Percentiles rank a stretch among this genome's conserved stretches.
Evolutionary conservation across 1,139 yeast genomes (phyloP).

Genomic region (Hanseniaspora uvarum): DNA sequence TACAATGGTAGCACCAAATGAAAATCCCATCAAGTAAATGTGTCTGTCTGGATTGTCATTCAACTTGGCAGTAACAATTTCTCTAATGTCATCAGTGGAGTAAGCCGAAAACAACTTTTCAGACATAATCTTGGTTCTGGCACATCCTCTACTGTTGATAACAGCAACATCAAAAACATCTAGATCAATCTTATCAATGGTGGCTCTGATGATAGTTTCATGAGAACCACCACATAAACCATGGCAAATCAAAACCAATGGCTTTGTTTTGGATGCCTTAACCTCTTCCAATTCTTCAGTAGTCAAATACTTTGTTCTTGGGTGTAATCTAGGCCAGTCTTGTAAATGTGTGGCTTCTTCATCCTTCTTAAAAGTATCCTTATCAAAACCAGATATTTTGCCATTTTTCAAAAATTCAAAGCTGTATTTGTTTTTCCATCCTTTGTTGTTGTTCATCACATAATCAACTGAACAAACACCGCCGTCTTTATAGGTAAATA

Average conservation of each 20-base stretch:
- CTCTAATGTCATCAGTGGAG: slow-evolving; percentile 63
- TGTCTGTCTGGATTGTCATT: slow-evolving; percentile 58
- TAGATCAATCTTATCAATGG: slow-evolving; percentile 32
- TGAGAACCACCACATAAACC: slow-evolving; percentile 92
- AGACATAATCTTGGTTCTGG: slow-evolving; percentile 66
- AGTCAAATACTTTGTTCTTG: slow-evolving; percentile 63
- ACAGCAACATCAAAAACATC: slow-evolving; percentile 56
- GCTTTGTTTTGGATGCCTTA: slow-evolving; percentile 39
- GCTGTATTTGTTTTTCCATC: slow-evolving; percentile 33
- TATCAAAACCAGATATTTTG: slow-evolving; percentile 25
- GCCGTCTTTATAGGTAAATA: slow-evolving; percentile 48
- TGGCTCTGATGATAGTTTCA: slow-evolving; percentile 71
- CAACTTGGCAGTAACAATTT: slow-evolving; percentile 44
- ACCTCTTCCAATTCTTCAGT: slow-evolving; percentile 38
- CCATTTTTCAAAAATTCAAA: slow-evolving; percentile 23
- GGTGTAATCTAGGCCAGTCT: slow-evolving; percentile 65
- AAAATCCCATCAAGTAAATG: slow-evolving; percentile 68
- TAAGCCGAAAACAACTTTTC: slow-evolving; percentile 66
- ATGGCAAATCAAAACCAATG: slow-evolving; percentile 62
- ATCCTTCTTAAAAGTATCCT: slow-evolving; percentile 41
- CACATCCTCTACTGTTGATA: slow-evolving; percentile 76
- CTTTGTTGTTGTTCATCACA: slow-evolving; percentile 37
- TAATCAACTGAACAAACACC: slow-evolving; percentile 74
- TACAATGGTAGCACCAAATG: slow-evolving; percentile 76
- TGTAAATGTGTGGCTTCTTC: slow-evolving; percentile 49